phyloP scores from a whole-genome alignment of 2,329 filamentous ascomycete genomes.

The Pyrenochaeta sp. region DNA sequence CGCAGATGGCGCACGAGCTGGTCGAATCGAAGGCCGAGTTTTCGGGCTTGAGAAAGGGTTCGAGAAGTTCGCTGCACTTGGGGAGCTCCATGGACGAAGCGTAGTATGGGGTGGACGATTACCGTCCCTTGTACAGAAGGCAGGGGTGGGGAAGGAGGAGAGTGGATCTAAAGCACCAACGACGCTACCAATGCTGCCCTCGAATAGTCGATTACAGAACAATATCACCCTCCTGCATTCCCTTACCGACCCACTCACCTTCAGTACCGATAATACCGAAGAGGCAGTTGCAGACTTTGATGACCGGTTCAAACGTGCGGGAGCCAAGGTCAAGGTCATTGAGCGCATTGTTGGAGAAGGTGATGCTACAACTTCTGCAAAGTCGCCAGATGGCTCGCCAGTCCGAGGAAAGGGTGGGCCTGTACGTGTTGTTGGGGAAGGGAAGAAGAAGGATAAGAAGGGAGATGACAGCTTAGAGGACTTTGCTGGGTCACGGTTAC shows the following conservation, averaged over 20 bases:
- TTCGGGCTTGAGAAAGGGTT: conserved; percentile 94
- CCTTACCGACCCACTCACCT: conserved; percentile 78
- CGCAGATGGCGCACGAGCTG: conserved; percentile 77
- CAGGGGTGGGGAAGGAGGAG: neutral
- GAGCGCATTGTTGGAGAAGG: conserved; percentile 69
- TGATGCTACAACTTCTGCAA: neutral
- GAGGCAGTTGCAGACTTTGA: conserved; percentile 92
- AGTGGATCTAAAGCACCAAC: neutral
- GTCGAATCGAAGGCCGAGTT: conserved; percentile 85
- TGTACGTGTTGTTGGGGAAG: conserved; percentile 23
- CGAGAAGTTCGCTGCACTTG: conserved; percentile 87
- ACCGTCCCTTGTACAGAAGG: conserved; percentile 15
- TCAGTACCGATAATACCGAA: conserved; percentile 84
- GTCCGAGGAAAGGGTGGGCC: conserved; percentile 23
- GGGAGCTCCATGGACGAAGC: conserved; percentile 78
- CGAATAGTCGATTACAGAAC: conserved; percentile 74
- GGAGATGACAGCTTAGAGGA: conserved; percentile 46
- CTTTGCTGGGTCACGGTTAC: conserved; percentile 39
- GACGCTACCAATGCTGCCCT: conserved; percentile 57
- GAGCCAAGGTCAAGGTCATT: conserved; percentile 84
- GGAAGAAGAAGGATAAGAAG: conserved; percentile 23
- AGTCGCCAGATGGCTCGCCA: conserved; percentile 42
- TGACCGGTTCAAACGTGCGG: conserved; percentile 82
- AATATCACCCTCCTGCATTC: conserved; percentile 79
- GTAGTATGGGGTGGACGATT: conserved; percentile 84